Evolutionary conservation across 441 rosid species (phyloP).

Genomic region (Cnidoscolus chayamansa): DNA sequence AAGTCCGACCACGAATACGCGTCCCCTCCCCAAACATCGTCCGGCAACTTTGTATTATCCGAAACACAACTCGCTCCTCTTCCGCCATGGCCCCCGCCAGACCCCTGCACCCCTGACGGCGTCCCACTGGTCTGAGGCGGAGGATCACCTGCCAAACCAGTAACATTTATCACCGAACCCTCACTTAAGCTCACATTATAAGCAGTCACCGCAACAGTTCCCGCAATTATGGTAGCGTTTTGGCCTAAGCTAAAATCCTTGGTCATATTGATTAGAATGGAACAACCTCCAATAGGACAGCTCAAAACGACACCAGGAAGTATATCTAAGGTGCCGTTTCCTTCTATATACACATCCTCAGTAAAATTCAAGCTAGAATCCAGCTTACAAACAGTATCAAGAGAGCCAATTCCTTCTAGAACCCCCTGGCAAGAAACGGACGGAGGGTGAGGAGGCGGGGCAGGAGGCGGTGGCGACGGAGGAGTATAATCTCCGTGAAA

Average conservation of each 20-base stretch:
- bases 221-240: slow-evolving; percentile 36
- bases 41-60: slow-evolving; percentile 54
- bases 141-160: slow-evolving; percentile 60
- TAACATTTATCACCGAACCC: slow-evolving; percentile 53
- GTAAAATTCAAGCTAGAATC: slow-evolving; percentile 42
- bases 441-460: slow-evolving; percentile 27
- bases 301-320: slow-evolving; percentile 43
- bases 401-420: slow-evolving; percentile 57
- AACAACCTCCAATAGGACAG: slow-evolving; percentile 49
- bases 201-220: slow-evolving; percentile 48
- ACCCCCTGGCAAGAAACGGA: slow-evolving; percentile 47
- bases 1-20: slow-evolving; percentile 69
- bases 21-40: slow-evolving; percentile 79
- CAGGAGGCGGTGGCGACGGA: slow-evolving; percentile 29
- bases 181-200: slow-evolving; percentile 34
- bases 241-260: slow-evolving; percentile 44
- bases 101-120: slow-evolving; percentile 57
- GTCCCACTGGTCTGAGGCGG: slow-evolving; percentile 74
- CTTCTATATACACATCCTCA: slow-evolving; percentile 49
- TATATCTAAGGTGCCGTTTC: slow-evolving; percentile 48
- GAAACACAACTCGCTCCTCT: slow-evolving; percentile 67
- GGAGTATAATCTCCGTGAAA: slow-evolving; percentile 32
- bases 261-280: slow-evolving; percentile 44
- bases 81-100: slow-evolving; percentile 75
- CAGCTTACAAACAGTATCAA: slow-evolving; percentile 52